A percentile compares a stretch with the other conserved stretches of the same genome.
Evolutionary conservation across 257 asterid species (phyloP).

Genomic region (Anisodus tanguticus): DNA sequence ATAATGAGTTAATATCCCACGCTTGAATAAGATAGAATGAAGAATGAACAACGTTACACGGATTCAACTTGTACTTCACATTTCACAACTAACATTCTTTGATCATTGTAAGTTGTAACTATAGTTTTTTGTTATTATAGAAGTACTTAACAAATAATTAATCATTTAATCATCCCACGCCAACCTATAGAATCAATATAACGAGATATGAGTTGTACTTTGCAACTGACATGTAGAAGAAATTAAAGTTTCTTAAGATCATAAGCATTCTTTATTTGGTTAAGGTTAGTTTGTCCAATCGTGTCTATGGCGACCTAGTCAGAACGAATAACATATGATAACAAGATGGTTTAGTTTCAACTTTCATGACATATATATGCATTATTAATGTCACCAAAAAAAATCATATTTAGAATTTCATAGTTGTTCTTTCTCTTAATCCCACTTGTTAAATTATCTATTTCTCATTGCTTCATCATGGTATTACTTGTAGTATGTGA

Average conservation of each 20-base stretch:
- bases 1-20: slow-evolving; percentile 25
- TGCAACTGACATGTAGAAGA: slow-evolving; percentile 18
- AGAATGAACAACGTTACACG: background rate
- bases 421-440: background rate
- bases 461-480: background rate
- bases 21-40: slow-evolving; percentile 21
- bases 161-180: slow-evolving; percentile 26
- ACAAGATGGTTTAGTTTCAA: slow-evolving; percentile 3
- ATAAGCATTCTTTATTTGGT: background rate
- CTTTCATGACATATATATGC: background rate
- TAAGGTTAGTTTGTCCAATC: slow-evolving; percentile 25
- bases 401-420: background rate
- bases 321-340: background rate
- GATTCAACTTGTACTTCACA: slow-evolving; percentile 15
- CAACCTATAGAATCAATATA: slow-evolving; percentile 11
- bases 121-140: background rate
- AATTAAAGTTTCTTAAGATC: slow-evolving; percentile 8
- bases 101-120: slow-evolving; percentile 13
- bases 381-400: background rate
- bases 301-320: background rate
- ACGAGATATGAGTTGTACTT: slow-evolving; percentile 24
- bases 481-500: background rate
- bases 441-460: background rate
- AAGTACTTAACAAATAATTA: slow-evolving; percentile 9
- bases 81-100: slow-evolving; percentile 26